Base-by-base conservation (phyloP, 306 rosid genomes). In the Canavalia gladiata region DNA sequence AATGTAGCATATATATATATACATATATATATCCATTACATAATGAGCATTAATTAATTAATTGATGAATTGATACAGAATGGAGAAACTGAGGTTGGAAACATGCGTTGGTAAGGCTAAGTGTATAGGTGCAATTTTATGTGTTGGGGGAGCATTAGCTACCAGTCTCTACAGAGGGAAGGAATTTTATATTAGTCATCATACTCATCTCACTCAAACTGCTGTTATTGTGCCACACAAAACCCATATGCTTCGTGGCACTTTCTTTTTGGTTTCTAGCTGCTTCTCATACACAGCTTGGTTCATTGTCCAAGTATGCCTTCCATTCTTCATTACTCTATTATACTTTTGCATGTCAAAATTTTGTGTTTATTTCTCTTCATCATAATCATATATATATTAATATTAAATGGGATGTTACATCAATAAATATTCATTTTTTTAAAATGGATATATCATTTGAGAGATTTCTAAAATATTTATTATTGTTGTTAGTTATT, bases 211-310 rank as follows among this genome's bases (percentile, higher is more conserved):
- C n/a, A 28, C 8, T 58, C 12, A 51, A 1, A 51, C 1, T 51
- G 28, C 9, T 30, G 37, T 4, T 62, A 39, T 54, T 0, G 2
- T 18, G 25, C 25, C 82, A 72, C 52, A 84, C 37, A 3, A 87
- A 9, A 71, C 81, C 33, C 33, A 88, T 74, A 88, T 87, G 92
- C 72, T 75, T 37, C 79, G 86, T 4, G 97, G 94, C 73, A 90
- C 92, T 4, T 5, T 87, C 77, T 57, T 86, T 73, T 83, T 91
- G 66, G n/a, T 89, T 35, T 73, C 73, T 1, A 75, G 91, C 59
- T 93, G 97, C 85, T 39, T 84, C 42, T 88, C 87, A 11, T 89
- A 80, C 63, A 57, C 91, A 0, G 2, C 79, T 8, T 93, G 97
- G 43, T 10, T 60, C 2, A 60, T 60, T 33, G 41, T 10, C 0